These are phyloP conservation scores for Ceriops decandra DNA, from an alignment of 345 rosid species.

Conservation along the genomic window DNA sequence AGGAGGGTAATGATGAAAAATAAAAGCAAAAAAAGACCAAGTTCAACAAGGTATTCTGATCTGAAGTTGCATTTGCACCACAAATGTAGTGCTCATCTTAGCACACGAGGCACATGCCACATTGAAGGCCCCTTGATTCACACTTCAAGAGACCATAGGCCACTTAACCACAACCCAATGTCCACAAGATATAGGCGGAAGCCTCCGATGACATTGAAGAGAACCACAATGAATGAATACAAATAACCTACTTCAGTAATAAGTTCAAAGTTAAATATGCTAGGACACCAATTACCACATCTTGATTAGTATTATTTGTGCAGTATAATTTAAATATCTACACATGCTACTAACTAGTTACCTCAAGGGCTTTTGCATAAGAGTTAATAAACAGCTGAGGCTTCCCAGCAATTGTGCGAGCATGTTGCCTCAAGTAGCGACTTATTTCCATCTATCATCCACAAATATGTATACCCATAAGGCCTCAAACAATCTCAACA, in stretches of 20 bases:
- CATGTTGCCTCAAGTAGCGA: conserved; percentile 85
- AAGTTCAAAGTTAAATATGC: not conserved
- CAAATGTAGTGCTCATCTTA: no score
- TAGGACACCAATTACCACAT: not conserved
- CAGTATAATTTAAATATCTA: not conserved
- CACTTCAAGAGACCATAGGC: no score
- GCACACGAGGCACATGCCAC: no score
- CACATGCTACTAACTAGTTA: conserved; percentile 18
- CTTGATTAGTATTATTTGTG: not conserved
- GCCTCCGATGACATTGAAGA: not conserved
- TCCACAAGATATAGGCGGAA: no score
- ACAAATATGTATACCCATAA: conserved; percentile 15
- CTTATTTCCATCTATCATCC: conserved; percentile 90
- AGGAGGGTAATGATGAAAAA: no score
- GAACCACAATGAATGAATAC: not conserved
- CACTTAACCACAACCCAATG: no score
- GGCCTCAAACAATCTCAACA: not conserved
- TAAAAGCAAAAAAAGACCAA: no score
- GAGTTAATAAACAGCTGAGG: conserved; percentile 94
- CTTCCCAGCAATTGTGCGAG: conserved; percentile 93
- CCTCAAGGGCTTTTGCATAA: conserved; percentile 99
- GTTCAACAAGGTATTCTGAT: no score
- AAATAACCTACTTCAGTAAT: not conserved
- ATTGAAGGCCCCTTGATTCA: no score
- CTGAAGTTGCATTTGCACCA: no score